Evolutionary conservation across 169 alveolate species (phyloP).

Genomic region (Cyclospora cayetanensis): DNA sequence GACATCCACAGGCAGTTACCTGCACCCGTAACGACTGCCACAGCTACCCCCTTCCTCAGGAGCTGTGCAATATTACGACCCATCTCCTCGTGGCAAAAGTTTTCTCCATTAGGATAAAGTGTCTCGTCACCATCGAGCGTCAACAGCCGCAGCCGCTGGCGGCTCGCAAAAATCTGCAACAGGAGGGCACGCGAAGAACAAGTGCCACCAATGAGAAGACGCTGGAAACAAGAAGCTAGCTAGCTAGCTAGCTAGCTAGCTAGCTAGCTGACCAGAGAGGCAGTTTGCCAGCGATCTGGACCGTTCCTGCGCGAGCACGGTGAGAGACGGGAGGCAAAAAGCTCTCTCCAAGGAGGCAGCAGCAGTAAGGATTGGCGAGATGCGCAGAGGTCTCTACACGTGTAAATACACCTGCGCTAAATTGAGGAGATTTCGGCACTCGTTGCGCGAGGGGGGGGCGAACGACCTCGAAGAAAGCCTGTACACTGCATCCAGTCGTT

Average conservation of each 20-base stretch:
- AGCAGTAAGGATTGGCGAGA: background rate
- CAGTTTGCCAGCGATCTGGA: background rate
- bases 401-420: constrained; percentile 70
- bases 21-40: constrained; percentile 79
- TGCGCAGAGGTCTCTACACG: too few species aligned
- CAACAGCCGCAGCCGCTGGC: constrained; percentile 69
- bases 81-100: constrained; percentile 68
- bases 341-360: background rate
- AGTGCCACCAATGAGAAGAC: background rate
- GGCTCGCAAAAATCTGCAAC: background rate
- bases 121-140: constrained; percentile 80
- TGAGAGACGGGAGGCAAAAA: background rate
- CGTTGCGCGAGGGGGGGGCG: constrained; percentile 75
- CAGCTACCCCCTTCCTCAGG: constrained; percentile 64
- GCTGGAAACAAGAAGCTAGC: background rate
- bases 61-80: constrained; percentile 69
- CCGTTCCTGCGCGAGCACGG: background rate
- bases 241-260: background rate
- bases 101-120: constrained; percentile 75
- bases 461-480: constrained; percentile 70
- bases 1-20: constrained; percentile 13
- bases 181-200: background rate
- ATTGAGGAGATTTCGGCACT: constrained; percentile 73
- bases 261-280: background rate
- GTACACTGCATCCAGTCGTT: constrained; percentile 54